These are phyloP conservation scores for Laetiporus sulphureus DNA, from an alignment of 1,284 basidiomycete genomes.

Conservation along the genomic window DNA sequence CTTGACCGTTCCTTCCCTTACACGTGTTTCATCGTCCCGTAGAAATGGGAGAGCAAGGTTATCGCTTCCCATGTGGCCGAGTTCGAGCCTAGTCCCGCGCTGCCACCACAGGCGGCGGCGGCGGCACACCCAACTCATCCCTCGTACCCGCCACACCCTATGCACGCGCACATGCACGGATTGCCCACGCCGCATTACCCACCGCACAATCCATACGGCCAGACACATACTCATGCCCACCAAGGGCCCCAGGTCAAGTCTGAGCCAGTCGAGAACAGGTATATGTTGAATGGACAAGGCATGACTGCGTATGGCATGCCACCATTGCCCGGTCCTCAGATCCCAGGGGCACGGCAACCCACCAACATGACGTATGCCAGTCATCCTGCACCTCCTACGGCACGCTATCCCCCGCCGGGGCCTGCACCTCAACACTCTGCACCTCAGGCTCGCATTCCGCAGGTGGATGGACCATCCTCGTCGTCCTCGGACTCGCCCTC, in stretches of 20 bases:
- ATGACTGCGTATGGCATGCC: too few relatives aligned
- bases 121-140: constrained; percentile 36
- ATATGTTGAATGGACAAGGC: constrained; percentile 41
- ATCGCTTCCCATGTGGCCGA: constrained; percentile 91
- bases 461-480: constrained; percentile 51
- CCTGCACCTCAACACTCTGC: too few relatives aligned
- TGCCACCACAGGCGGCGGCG: too few relatives aligned
- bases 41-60: constrained; percentile 96
- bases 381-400: constrained; percentile 20
- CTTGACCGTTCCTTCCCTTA: constrained; percentile 7
- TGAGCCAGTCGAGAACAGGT: constrained; percentile 61
- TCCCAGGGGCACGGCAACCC: constrained; percentile 40
- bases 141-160: constrained; percentile 22
- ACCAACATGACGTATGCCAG: constrained; percentile 28
- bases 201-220: constrained; percentile 25
- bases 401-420: constrained; percentile 17
- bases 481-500: constrained; percentile 59
- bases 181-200: constrained; percentile 28
- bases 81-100: constrained; percentile 59
- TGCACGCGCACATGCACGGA: constrained; percentile 17
- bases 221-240: constrained; percentile 38
- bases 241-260: constrained; percentile 47
- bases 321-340: constrained; percentile 54
- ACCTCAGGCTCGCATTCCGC: constrained; percentile 45
- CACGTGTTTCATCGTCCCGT: constrained; percentile 10